Conservation (phyloP, 495 filamentous ascomycete genomes). For the Parmelia sp. region DNA sequence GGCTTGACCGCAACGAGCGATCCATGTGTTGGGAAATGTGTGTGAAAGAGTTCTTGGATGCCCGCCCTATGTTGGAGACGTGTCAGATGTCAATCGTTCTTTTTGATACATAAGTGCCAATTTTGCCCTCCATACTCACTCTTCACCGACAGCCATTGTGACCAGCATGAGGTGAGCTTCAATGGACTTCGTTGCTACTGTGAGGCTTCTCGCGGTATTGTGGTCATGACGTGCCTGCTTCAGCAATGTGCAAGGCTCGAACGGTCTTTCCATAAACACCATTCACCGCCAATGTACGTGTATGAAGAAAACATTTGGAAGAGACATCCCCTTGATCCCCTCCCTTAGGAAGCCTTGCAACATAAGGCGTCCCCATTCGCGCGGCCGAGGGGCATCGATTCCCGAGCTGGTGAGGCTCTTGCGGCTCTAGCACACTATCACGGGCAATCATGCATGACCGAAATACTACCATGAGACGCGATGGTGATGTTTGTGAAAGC, state of each 20-base stretch:
- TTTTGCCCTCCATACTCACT: not conserved
- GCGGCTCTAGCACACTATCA: not conserved
- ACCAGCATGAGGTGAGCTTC: not conserved
- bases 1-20: not conserved
- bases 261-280: not conserved
- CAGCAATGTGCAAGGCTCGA: not conserved
- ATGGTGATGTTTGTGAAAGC: not conserved
- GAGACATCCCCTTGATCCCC: not conserved
- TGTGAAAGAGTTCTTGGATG: not conserved
- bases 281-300: not conserved
- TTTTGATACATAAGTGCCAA: not conserved
- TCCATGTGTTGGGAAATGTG: not conserved
- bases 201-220: not conserved
- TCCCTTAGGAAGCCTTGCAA: not conserved
- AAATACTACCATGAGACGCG: not conserved
- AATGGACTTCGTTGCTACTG: not conserved
- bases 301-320: not conserved
- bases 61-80: not conserved
- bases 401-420: constrained; percentile 3
- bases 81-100: not conserved
- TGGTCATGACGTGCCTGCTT: not conserved
- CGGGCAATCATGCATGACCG: not conserved
- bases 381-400: too few species aligned
- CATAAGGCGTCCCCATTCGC: not conserved
- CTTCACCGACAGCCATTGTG: not conserved